Percentiles rank a stretch among this genome's conserved stretches.
Conservation (phyloP, 495 filamentous ascomycete genomes). For the Penicillium steckii region DNA sequence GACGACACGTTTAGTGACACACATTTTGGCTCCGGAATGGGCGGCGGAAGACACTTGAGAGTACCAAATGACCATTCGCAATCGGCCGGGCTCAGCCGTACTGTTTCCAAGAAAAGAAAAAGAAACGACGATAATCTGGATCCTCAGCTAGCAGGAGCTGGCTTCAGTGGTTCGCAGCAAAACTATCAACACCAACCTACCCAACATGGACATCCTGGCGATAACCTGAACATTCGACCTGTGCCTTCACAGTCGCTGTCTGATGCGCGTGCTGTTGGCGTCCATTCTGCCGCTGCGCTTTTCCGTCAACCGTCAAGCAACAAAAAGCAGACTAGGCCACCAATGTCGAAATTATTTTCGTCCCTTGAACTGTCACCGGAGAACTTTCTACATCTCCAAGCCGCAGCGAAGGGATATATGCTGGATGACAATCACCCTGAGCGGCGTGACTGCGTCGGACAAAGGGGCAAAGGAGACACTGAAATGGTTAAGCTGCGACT, state of each 20-base stretch:
- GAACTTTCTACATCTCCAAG: constrained; percentile 58
- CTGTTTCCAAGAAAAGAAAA: constrained; percentile 45
- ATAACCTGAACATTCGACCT: constrained; percentile 37
- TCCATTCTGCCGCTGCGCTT: constrained; percentile 59
- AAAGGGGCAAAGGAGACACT: constrained; percentile 55
- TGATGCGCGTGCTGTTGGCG: constrained; percentile 50
- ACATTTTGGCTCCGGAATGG: constrained; percentile 30
- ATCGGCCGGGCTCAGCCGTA: constrained; percentile 63
- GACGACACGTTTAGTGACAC: constrained; percentile 44
- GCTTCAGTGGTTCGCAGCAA: constrained; percentile 26
- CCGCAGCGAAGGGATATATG: constrained; percentile 62
- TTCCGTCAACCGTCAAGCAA: constrained; percentile 53
- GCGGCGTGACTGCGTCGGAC: constrained; percentile 58
- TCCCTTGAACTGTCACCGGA: constrained; percentile 58
- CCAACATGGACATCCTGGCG: constrained; percentile 33
- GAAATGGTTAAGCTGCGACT: constrained; percentile 62
- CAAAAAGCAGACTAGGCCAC: constrained; percentile 60
- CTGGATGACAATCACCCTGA: constrained; percentile 56
- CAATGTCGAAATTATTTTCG: constrained; percentile 60
- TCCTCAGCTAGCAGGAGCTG: constrained; percentile 37
- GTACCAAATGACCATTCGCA: constrained; percentile 68
- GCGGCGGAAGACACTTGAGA: constrained; percentile 30
- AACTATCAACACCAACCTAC: constrained; percentile 30
- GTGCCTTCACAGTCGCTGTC: constrained; percentile 37
- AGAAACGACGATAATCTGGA: constrained; percentile 45